Conservation (phyloP, 768 basidiomycete genomes). For the Naganishia randhawae region DNA sequence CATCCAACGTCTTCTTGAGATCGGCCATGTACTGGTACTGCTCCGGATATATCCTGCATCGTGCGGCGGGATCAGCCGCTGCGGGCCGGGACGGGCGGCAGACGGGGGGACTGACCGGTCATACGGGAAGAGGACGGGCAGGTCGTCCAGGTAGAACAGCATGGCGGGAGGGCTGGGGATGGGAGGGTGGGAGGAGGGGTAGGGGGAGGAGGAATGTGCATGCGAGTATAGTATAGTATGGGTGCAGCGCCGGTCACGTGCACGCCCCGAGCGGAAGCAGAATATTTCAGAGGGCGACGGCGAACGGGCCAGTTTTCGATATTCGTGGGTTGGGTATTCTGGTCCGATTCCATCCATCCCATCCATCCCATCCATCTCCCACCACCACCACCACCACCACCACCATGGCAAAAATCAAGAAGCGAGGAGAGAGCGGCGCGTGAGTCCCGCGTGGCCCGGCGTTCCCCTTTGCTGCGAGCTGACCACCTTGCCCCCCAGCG, state of each 20-base stretch:
- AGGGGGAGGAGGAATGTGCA: not conserved
- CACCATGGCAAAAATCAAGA: slow-evolving; percentile 52
- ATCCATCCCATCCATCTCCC: not conserved
- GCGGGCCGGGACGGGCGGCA: slow-evolving; percentile 57
- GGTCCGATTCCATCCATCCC: not conserved
- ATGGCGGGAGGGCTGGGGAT: no score
- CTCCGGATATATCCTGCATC: slow-evolving; percentile 56
- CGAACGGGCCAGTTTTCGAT: not conserved
- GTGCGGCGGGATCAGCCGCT: not conserved
- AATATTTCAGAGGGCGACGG: slow-evolving; percentile 1
- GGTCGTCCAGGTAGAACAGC: slow-evolving; percentile 78
- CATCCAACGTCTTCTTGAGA: slow-evolving; percentile 91
- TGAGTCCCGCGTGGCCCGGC: slow-evolving; percentile 41
- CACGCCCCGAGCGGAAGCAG: not conserved
- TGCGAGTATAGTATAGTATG: no score
- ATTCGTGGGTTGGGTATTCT: not conserved
- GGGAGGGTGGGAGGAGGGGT: no score
- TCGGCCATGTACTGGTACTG: slow-evolving; percentile 99
- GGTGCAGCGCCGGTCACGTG: slow-evolving; percentile 10
- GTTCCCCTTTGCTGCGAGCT: not conserved
- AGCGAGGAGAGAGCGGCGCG: slow-evolving; percentile 52
- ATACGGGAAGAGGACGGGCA: slow-evolving; percentile 58
- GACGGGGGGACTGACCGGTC: slow-evolving; percentile 39
- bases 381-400: slow-evolving; percentile 10
- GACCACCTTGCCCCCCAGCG: slow-evolving; percentile 33